Conservation (phyloP, 345 rosid species). For the Kernera saxatilis region DNA sequence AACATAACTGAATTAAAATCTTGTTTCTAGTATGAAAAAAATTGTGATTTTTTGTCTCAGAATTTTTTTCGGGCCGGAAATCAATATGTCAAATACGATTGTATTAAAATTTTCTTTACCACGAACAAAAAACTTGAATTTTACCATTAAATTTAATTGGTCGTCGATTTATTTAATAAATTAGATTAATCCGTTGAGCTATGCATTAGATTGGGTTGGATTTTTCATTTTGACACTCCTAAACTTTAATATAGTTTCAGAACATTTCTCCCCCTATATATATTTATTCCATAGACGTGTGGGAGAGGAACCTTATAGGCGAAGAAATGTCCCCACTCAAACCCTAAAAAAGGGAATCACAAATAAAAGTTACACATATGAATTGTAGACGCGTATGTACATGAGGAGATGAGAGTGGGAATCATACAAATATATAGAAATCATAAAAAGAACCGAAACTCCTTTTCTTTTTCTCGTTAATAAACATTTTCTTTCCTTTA, state of each 20-base stretch:
- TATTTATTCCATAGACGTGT: slow-evolving; percentile 16
- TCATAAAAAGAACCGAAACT: slow-evolving; percentile 24
- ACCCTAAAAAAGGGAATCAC: slow-evolving; percentile 59
- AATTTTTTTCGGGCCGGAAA: no score
- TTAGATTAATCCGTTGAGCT: no score
- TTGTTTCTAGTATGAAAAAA: no score
- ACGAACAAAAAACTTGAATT: neutral
- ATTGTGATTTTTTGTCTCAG: no score
- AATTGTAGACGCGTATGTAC: slow-evolving; percentile 34
- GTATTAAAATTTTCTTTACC: neutral
- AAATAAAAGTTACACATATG: slow-evolving; percentile 11
- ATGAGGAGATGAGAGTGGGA: slow-evolving; percentile 24
- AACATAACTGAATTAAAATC: no score
- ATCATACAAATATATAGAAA: slow-evolving; percentile 28
- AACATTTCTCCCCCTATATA: neutral
- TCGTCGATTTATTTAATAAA: no score
- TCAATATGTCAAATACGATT: neutral
- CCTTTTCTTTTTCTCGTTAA: slow-evolving; percentile 22
- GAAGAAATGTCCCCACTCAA: slow-evolving; percentile 57
- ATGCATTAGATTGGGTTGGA: no score
- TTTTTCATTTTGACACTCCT: no score
- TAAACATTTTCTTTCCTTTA: slow-evolving; percentile 16
- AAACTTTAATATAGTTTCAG: neutral
- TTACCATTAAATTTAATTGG: no score
- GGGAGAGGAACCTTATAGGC: slow-evolving; percentile 47